Base-by-base conservation (phyloP, 2,329 filamentous ascomycete genomes). In the Neofusicoccum kwambonambiense region DNA sequence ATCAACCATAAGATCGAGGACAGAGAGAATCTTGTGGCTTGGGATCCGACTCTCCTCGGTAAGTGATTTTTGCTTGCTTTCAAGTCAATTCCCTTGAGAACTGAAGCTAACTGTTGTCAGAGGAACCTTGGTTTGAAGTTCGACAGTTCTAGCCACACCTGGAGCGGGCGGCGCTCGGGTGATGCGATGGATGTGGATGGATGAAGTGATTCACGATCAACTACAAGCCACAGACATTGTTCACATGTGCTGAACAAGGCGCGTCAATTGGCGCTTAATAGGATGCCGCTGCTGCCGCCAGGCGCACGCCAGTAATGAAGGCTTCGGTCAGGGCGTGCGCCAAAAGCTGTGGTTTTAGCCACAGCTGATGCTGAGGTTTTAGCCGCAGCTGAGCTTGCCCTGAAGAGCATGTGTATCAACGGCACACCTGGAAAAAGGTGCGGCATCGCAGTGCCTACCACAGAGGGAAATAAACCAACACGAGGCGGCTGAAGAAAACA, bases 11-110 rank as follows among this genome's bases (percentile, higher is more conserved):
- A 81, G 83, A 15, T 78, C 84, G n/a, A 79, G 89, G 5, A 83
- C 82, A 39, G 84, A 87, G 61, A 80, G 89, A 0, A 83, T 89
- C 0, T 71, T 90, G 0, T 89, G 84, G 78, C 74, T 89, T 0
- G 87, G 82, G 0, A 78, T 81, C 31, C 63, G 63, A 7, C 54
- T 64, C 8, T 54, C 63, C 9, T 60, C 56, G 31, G 56, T 60
- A 60, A 60, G 56, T 37, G 4, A 12, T 17, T 22, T 8, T 22
- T 17, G 3, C 35, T 17, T 9, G 34, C 9, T 17, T 54, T 15
- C 27, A 31, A 31, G 27, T 31, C 27, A 31, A 34, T 34, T 13
- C 4, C 13, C n/a, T 47, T 6, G 42, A 31, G 6, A 31, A 27
- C 5, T 45, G 15, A 22, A 17, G 22, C 54, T 58, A 45, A 58